Conservation (phyloP, 805 yeast species). For the Blastobotrys muscicola region DNA sequence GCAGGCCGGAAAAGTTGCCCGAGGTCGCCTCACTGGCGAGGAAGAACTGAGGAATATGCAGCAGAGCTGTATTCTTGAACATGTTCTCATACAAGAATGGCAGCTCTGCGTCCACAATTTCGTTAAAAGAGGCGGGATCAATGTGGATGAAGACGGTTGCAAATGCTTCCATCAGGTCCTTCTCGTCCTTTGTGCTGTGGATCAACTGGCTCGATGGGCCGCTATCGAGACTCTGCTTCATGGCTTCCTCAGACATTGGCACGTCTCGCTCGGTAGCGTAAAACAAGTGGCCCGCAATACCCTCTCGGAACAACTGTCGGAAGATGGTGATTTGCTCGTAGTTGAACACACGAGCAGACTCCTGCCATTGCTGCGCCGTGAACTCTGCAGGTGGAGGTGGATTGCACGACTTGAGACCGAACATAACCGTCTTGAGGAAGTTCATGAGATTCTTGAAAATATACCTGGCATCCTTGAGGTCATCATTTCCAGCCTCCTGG, state of each 20-base stretch:
- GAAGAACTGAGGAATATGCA: slow-evolving; percentile 90
- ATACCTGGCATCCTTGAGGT: slow-evolving; percentile 79
- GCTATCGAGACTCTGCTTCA: slow-evolving; percentile 20
- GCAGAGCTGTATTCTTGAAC: slow-evolving; percentile 71
- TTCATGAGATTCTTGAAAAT: slow-evolving; percentile 82
- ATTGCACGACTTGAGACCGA: slow-evolving; percentile 81
- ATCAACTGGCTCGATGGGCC: slow-evolving; percentile 73
- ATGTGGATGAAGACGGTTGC: slow-evolving; percentile 89
- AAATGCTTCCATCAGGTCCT: slow-evolving; percentile 89
- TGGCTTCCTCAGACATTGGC: slow-evolving; percentile 18
- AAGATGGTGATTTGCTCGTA: slow-evolving; percentile 76
- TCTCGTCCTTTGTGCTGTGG: slow-evolving; percentile 83
- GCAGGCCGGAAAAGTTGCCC: slow-evolving; percentile 78
- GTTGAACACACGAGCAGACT: slow-evolving; percentile 72
- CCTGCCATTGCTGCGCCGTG: slow-evolving; percentile 62
- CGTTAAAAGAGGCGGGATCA: slow-evolving; percentile 93
- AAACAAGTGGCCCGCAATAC: slow-evolving; percentile 68
- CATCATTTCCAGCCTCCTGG: slow-evolving; percentile 45
- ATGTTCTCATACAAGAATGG: slow-evolving; percentile 69
- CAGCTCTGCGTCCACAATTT: slow-evolving; percentile 73
- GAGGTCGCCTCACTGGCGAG: slow-evolving; percentile 91
- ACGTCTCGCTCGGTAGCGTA: slow-evolving; percentile 42
- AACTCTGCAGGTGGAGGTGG: slow-evolving; percentile 52
- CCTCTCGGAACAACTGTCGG: slow-evolving; percentile 71
- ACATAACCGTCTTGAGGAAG: slow-evolving; percentile 80